phyloP scores from a whole-genome alignment of 441 rosid species.

The Arabidopsis lyrata region DNA sequence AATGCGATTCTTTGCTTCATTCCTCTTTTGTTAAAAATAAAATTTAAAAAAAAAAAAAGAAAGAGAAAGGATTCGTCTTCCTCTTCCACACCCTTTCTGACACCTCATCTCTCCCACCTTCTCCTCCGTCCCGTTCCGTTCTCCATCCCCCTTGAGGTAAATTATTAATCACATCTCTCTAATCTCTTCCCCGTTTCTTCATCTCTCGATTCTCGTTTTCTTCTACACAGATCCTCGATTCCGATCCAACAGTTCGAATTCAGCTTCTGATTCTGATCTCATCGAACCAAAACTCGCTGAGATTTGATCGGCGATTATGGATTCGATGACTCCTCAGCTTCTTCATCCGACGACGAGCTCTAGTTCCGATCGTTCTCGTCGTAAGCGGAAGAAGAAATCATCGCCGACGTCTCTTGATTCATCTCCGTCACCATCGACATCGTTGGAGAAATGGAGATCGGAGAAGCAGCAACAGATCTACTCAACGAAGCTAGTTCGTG shows the following conservation, averaged over 20 bases:
- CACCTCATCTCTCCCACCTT: constrained; percentile 43
- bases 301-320: constrained; percentile 19
- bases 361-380: constrained; percentile 59
- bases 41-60: not conserved
- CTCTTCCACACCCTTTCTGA: constrained; percentile 38
- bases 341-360: constrained; percentile 42
- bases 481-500: constrained; percentile 77
- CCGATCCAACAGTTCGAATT: constrained; percentile 11
- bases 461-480: constrained; percentile 80
- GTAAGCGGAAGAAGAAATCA: constrained; percentile 72
- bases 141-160: constrained; percentile 14
- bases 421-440: constrained; percentile 33
- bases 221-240: constrained; percentile 20
- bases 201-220: constrained; percentile 10
- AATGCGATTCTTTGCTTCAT: constrained; percentile 43
- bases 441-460: constrained; percentile 74
- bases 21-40: not conserved
- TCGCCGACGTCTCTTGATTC: constrained; percentile 18
- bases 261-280: constrained; percentile 9
- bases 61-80: constrained; percentile 15
- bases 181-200: constrained; percentile 30
- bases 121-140: constrained; percentile 49
- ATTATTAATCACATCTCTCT: constrained; percentile 27
- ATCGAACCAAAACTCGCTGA: not conserved
- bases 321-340: constrained; percentile 54